Conservation (phyloP, 106 monocot species). For the Posidonia australis region DNA sequence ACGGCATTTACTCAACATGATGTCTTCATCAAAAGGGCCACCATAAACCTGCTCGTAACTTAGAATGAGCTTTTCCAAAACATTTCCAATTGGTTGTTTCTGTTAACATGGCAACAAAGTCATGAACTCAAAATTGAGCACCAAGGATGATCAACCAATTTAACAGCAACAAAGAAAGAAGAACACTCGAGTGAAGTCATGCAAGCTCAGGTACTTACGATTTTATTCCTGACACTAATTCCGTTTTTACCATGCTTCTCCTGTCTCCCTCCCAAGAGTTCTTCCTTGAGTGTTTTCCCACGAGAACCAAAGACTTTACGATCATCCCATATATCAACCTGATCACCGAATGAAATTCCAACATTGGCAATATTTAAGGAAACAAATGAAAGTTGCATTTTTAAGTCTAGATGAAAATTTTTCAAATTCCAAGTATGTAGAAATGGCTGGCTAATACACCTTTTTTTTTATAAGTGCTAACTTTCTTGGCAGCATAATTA, state of each 20-base stretch:
- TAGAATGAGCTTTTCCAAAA: conserved; percentile 45
- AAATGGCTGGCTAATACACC: too few species aligned
- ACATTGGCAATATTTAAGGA: not conserved
- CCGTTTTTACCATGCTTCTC: conserved; percentile 30
- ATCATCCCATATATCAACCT: conserved; percentile 78
- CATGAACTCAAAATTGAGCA: not conserved
- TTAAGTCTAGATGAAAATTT: not conserved
- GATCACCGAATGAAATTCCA: not conserved
- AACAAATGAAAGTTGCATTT: not conserved
- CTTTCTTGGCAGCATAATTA: not conserved
- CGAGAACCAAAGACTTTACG: conserved; percentile 70
- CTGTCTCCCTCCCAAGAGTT: conserved; percentile 33
- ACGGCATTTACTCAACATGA: conserved; percentile 41
- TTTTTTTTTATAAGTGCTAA: too few species aligned
- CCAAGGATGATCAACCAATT: not conserved
- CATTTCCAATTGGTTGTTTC: conserved; percentile 22
- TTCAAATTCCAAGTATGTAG: not conserved
- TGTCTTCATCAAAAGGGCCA: conserved; percentile 33
- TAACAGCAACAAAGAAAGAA: not conserved
- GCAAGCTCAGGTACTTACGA: conserved; percentile 29
- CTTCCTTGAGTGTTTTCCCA: conserved; percentile 56
- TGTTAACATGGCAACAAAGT: not conserved
- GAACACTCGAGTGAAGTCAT: not conserved
- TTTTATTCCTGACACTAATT: conserved; percentile 24
- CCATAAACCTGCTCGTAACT: conserved; percentile 32